These are phyloP conservation scores for Rosellinia necatrix DNA, from an alignment of 2,329 filamentous ascomycete species.

Conservation along the genomic window DNA sequence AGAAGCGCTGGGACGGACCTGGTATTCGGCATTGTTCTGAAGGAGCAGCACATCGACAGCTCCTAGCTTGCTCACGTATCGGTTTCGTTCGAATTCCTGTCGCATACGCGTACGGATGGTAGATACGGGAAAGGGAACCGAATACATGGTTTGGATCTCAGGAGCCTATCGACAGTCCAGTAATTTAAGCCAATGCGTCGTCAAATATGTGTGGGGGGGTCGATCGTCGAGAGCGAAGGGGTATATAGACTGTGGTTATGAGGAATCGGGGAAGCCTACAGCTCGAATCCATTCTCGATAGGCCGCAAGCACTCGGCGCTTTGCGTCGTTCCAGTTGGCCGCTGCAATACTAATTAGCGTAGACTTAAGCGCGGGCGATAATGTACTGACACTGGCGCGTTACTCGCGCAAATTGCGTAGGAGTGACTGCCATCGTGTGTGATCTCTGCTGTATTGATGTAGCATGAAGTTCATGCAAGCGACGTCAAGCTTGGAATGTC, in stretches of 20 bases:
- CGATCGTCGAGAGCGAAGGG: not conserved
- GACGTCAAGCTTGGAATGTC: slow-evolving; percentile 38
- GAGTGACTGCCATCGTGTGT: slow-evolving; percentile 81
- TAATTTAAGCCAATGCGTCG: slow-evolving; percentile 15
- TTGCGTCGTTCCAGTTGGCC: slow-evolving; percentile 86
- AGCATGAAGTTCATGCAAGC: slow-evolving; percentile 38
- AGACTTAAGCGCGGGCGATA: not conserved
- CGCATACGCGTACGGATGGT: slow-evolving; percentile 89
- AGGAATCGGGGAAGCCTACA: slow-evolving; percentile 63
- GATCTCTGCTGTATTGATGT: slow-evolving; percentile 43
- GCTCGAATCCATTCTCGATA: slow-evolving; percentile 97
- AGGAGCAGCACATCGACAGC: slow-evolving; percentile 89
- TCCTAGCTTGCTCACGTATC: slow-evolving; percentile 86
- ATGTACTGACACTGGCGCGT: slow-evolving; percentile 73
- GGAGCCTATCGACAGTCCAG: slow-evolving; percentile 68
- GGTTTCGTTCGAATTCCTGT: slow-evolving; percentile 94
- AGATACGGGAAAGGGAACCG: slow-evolving; percentile 84
- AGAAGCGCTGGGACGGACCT: slow-evolving; percentile 60
- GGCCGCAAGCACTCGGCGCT: slow-evolving; percentile 80
- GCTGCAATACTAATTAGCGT: slow-evolving; percentile 60
- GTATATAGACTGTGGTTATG: not conserved
- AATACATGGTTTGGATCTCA: slow-evolving; percentile 98
- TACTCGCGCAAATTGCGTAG: slow-evolving; percentile 85
- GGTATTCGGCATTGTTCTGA: slow-evolving; percentile 91
- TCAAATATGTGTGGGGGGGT: too few relatives aligned